phyloP scores from a whole-genome alignment of 139 green algal species.

The Coelastrella sp. region DNA sequence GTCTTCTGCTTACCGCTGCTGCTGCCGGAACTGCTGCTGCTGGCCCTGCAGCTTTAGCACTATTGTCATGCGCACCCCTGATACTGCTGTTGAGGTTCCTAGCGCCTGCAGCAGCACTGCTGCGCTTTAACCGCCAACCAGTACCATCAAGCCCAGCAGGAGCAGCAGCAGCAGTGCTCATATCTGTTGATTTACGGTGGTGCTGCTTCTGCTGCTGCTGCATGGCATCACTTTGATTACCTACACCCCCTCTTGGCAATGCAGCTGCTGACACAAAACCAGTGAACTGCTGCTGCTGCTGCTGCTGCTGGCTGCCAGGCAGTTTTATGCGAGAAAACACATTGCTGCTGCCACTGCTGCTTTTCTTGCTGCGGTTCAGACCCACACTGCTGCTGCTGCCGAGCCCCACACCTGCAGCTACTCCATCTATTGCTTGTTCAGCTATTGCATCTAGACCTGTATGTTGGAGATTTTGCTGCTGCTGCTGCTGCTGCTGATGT shows the following conservation, averaged over 20 bases:
- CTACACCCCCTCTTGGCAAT: neutral
- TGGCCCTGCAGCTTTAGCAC: neutral
- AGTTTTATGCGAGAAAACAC: neutral
- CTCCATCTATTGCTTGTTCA: neutral
- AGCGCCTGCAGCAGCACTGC: neutral
- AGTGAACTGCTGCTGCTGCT: constrained; percentile 15
- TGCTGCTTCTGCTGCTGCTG: neutral
- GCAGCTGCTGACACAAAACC: neutral
- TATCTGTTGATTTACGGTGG: no score
- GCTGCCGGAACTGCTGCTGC: constrained; percentile 24
- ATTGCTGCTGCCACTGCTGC: constrained; percentile 19
- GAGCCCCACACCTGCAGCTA: neutral
- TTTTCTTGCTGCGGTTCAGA: neutral
- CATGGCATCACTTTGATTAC: neutral
- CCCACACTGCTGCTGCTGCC: constrained; percentile 14
- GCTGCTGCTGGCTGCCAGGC: neutral
- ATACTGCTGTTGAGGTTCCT: no score
- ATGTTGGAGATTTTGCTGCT: neutral
- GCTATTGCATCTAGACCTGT: neutral
- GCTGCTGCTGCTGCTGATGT: neutral
- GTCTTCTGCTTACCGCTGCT: neutral
- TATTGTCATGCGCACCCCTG: neutral
- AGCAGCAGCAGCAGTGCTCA: neutral
- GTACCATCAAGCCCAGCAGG: neutral
- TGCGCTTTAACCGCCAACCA: neutral